Evolutionary conservation across 2,329 filamentous ascomycete species (phyloP).

Genomic region (Hypoxylon sp.): DNA sequence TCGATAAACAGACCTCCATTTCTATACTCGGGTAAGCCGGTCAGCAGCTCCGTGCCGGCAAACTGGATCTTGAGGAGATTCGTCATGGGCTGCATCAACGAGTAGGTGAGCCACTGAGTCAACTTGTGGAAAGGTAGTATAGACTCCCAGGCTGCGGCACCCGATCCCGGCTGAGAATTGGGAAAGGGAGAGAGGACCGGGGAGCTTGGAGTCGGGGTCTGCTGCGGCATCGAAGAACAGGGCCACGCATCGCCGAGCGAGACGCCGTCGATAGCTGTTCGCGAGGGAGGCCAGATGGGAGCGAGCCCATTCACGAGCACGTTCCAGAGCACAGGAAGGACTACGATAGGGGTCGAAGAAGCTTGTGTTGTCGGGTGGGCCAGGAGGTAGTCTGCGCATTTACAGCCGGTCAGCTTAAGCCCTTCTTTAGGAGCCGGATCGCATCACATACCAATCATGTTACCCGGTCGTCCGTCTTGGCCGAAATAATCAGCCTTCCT

Average conservation of each 20-base stretch:
- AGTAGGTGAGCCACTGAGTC: constrained; percentile 95
- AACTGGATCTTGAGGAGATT: constrained; percentile 85
- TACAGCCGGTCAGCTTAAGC: constrained; percentile 42
- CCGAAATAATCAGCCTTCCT: constrained; percentile 88
- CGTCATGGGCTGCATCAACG: constrained; percentile 91
- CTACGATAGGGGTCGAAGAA: constrained; percentile 87
- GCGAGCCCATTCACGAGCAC: constrained; percentile 89
- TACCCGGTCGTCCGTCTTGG: constrained; percentile 84
- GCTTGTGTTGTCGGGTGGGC: constrained; percentile 90
- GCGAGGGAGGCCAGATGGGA: constrained; percentile 88
- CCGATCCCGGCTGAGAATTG: constrained; percentile 46
- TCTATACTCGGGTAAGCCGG: constrained; percentile 90
- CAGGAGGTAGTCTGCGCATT: constrained; percentile 33
- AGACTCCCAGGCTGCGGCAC: constrained; percentile 71
- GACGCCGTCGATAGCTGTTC: constrained; percentile 87
- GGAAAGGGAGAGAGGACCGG: constrained; percentile 67
- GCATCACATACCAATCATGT: constrained; percentile 82
- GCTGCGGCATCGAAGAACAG: constrained; percentile 81
- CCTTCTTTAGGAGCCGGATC: neutral
- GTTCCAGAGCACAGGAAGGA: constrained; percentile 89
- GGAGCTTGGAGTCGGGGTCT: constrained; percentile 56
- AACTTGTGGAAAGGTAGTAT: constrained; percentile 95
- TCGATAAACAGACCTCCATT: constrained; percentile 92
- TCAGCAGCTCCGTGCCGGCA: constrained; percentile 83
- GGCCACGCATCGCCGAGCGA: constrained; percentile 96